Evolutionary conservation across 805 yeast genomes (phyloP), one percentile per base, ranked within the genome.

Genomic region (Yueomyces sinensis): DNA sequence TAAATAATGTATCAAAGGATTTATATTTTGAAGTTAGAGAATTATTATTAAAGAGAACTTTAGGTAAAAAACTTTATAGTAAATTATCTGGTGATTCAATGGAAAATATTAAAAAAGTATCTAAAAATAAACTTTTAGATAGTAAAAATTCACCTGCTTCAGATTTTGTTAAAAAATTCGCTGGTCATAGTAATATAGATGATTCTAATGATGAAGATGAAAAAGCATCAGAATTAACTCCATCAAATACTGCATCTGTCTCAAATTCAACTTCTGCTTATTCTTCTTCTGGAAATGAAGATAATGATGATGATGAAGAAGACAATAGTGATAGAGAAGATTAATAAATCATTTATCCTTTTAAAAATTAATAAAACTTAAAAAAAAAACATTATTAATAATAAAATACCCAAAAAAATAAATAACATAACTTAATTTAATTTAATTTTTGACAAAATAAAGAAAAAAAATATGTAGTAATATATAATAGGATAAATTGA

Each of bases 21-120:
- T 61, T 86, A 34, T 86, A 86, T 55, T 76, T 81, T 41, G 94
- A 87, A 54, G 79, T 87, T 19, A 65, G 91, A 42, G 89, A 82
- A 52, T 75, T 76, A 42, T 54, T 82, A 31, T 39, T 53, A 23
- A 49, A 49, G 30, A 52, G 50, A 38, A 56, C 59, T 5, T 34
- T 58, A 25, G 61, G 62, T 17, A 51, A 50, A 31, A 49, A 50
- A 29, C 37, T 53, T 17, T 57, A 52, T 40, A 41, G 52, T 17
- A 56, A 48, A 39, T 36, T 57, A 16, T 40, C 50, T 29, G 50
- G 53, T 1, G 30, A 55, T 28, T 11, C 55, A 54, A 36, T 58
- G 42, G 15, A 32, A 32, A 19, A 23, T 20, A 23, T 41, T 34
- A 31, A 36, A 23, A 36, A 30, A 9, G 33, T 56, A 15, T 60